Percentiles rank a stretch among this genome's conserved stretches.
Conservation (phyloP, 1,284 basidiomycete genomes). For the Calocybe gambosa region DNA sequence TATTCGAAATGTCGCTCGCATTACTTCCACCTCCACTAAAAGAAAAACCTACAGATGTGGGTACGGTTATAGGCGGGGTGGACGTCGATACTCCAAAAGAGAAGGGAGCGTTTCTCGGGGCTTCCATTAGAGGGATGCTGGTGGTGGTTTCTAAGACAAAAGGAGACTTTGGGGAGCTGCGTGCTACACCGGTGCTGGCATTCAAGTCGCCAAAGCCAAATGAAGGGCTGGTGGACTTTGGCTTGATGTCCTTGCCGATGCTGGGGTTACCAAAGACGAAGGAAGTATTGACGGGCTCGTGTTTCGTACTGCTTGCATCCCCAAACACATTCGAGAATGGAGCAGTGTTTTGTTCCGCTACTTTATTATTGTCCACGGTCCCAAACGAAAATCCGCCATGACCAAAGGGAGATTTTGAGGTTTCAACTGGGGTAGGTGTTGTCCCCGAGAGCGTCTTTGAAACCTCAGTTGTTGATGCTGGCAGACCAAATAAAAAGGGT, state of each 20-base stretch:
- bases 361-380: background rate
- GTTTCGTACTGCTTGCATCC: no score
- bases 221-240: background rate
- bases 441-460: conserved; percentile 19
- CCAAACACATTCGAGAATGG: conserved; percentile 16
- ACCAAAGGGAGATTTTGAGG: conserved; percentile 19
- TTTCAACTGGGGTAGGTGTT: conserved; percentile 11
- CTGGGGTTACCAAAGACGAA: background rate
- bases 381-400: conserved; percentile 19
- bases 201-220: background rate
- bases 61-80: conserved; percentile 15
- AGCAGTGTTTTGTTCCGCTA: conserved; percentile 9
- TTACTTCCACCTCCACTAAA: conserved; percentile 25
- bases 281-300: background rate
- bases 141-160: conserved; percentile 22
- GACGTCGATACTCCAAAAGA: conserved; percentile 22
- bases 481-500: conserved; percentile 17
- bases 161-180: conserved; percentile 8
- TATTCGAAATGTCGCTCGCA: conserved; percentile 23
- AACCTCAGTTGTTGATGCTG: conserved; percentile 9
- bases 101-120: conserved; percentile 18
- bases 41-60: conserved; percentile 23
- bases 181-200: background rate
- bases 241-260: background rate
- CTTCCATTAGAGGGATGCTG: conserved; percentile 18